Percentiles rank a stretch among this genome's conserved stretches.
These are phyloP conservation scores for Candida glaebosa DNA, from an alignment of 805 yeast species.

Conservation along the genomic window DNA sequence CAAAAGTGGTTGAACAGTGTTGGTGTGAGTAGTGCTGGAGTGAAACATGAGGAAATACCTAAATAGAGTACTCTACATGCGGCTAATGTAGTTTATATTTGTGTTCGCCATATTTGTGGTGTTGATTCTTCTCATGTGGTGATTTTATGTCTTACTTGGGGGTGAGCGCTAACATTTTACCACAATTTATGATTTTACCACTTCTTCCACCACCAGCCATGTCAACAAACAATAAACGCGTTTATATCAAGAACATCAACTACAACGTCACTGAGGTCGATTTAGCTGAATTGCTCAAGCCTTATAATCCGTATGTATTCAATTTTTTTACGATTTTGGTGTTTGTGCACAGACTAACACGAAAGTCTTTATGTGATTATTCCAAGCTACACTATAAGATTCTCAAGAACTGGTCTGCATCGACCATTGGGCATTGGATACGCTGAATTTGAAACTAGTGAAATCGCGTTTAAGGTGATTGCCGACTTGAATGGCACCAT, in stretches of 20 bases:
- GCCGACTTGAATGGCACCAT: slow-evolving; percentile 20
- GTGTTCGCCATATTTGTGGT: no score
- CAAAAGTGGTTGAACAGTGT: no score
- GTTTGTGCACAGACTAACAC: no score
- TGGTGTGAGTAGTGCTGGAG: no score
- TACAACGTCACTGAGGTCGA: slow-evolving; percentile 52
- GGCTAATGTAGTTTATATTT: no score
- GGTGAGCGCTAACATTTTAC: background rate
- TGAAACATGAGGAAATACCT: no score
- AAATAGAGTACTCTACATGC: no score
- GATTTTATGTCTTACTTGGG: no score
- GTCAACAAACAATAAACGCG: slow-evolving; percentile 21
- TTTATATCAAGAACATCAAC: slow-evolving; percentile 54
- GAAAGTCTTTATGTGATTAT: slow-evolving; percentile 42
- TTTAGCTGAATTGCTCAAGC: slow-evolving; percentile 41
- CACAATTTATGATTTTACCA: background rate
- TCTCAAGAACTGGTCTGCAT: slow-evolving; percentile 36
- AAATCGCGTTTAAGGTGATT: slow-evolving; percentile 27
- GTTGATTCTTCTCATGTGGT: no score
- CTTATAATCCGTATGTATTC: slow-evolving; percentile 43
- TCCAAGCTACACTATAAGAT: slow-evolving; percentile 52
- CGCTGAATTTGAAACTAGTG: slow-evolving; percentile 29
- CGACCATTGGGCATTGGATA: slow-evolving; percentile 54
- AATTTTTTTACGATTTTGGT: no score
- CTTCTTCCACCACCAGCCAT: background rate